These are phyloP conservation scores for Fulvia fulva DNA, from an alignment of 2,329 filamentous ascomycete genomes.

Conservation along the genomic window DNA sequence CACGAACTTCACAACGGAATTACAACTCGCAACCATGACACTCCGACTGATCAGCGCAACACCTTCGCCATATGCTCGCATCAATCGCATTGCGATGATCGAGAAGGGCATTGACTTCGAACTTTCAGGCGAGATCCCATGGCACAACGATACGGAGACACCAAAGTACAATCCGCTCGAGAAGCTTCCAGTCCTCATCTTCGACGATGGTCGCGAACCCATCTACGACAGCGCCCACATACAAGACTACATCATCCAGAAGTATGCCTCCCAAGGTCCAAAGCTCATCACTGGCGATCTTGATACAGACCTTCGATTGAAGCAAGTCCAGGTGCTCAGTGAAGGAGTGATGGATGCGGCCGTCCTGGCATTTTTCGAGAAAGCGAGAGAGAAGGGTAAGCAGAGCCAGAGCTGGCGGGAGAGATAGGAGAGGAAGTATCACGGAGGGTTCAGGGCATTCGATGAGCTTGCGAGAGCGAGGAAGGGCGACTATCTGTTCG, in stretches of 20 bases:
- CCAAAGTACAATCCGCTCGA: constrained; percentile 20
- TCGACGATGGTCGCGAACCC: constrained; percentile 15
- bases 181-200: constrained; percentile 21
- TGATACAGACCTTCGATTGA: constrained; percentile 13
- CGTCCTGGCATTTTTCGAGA: constrained; percentile 19
- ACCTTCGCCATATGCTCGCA: constrained; percentile 20
- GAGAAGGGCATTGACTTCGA: constrained; percentile 19
- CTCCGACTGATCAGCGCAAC: constrained; percentile 16
- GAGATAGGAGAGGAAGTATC: constrained; percentile 17
- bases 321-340: constrained; percentile 14
- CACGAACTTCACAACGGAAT: background rate
- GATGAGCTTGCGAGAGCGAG: constrained; percentile 11
- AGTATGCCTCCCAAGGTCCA: constrained; percentile 13
- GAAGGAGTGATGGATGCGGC: constrained; percentile 21
- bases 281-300: constrained; percentile 16
- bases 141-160: constrained; percentile 18
- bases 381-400: constrained; percentile 10
- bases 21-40: background rate
- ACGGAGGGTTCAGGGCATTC: constrained; percentile 16
- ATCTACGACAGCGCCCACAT: constrained; percentile 22
- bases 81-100: constrained; percentile 20
- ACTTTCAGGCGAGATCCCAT: constrained; percentile 16
- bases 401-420: constrained; percentile 11
- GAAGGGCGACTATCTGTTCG: constrained; percentile 13
- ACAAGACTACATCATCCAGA: constrained; percentile 20